These are phyloP conservation scores for Macrophomina pseudophaseolina DNA, from an alignment of 2,329 filamentous ascomycete genomes.

Conservation along the genomic window DNA sequence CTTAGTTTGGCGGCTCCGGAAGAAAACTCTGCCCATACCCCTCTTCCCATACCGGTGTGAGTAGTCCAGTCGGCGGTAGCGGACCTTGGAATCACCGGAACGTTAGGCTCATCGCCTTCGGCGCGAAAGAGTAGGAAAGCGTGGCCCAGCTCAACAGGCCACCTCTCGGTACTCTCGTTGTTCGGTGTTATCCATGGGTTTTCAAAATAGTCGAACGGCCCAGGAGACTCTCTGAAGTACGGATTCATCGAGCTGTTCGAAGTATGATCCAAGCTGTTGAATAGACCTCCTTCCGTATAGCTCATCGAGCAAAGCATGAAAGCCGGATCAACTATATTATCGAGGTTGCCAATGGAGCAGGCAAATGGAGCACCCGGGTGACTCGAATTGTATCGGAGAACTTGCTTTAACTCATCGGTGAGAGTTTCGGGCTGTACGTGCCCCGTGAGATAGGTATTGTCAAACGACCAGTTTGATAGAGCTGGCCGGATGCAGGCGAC, in stretches of 20 bases:
- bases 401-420: neutral
- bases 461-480: neutral
- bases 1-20: too few species aligned
- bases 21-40: too few species aligned
- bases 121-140: neutral
- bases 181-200: neutral
- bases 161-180: neutral
- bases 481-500: neutral
- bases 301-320: neutral
- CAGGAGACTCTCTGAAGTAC: neutral
- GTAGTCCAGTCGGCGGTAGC: neutral
- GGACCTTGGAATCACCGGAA: too few species aligned
- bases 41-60: neutral
- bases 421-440: neutral
- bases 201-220: neutral
- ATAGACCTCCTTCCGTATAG: neutral
- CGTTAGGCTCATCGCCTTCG: neutral
- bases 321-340: neutral
- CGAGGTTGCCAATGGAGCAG: neutral
- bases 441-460: neutral
- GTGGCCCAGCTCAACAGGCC: neutral
- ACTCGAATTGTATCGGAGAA: neutral
- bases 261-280: slow-evolving; percentile 4
- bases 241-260: neutral
- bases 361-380: neutral